phyloP scores from a whole-genome alignment of 2,329 filamentous ascomycete species.

The Fusarium drepaniforme region DNA sequence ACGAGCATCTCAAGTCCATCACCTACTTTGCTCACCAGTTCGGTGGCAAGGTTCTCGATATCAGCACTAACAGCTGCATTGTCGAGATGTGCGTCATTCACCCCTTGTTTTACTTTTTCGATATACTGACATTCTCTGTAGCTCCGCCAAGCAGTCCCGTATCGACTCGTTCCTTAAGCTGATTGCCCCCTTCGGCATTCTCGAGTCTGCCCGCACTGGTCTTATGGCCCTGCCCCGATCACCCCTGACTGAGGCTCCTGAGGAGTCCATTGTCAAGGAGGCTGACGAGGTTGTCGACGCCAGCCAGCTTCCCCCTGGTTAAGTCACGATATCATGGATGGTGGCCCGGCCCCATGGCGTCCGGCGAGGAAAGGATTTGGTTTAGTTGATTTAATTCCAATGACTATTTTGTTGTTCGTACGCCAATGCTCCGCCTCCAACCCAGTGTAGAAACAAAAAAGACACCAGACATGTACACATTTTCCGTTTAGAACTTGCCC shows the following conservation, averaged over 20 bases:
- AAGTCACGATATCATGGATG: constrained; percentile 46
- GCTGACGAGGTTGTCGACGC: constrained; percentile 95
- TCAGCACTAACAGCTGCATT: constrained; percentile 98
- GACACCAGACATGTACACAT: constrained; percentile 11
- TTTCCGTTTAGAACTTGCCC: constrained; percentile 71
- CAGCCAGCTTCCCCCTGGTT: constrained; percentile 93
- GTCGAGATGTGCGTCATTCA: constrained; percentile 84
- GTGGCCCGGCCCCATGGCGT: constrained; percentile 40
- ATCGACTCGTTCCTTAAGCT: constrained; percentile 99
- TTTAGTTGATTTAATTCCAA: constrained; percentile 44
- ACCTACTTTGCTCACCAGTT: constrained; percentile 98
- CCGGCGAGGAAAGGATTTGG: constrained; percentile 43
- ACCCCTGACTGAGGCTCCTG: constrained; percentile 81
- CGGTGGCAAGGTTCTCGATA: constrained; percentile 96
- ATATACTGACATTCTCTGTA: constrained; percentile 52
- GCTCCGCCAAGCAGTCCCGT: constrained; percentile 90
- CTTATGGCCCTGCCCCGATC: constrained; percentile 97
- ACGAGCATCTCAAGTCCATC: constrained; percentile 96
- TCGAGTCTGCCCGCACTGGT: constrained; percentile 95
- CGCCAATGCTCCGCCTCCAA: constrained; percentile 37
- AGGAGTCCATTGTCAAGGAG: constrained; percentile 81
- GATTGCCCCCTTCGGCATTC: constrained; percentile 91
- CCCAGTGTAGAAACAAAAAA: constrained; percentile 28
- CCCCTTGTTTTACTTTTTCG: background rate
- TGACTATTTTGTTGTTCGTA: constrained; percentile 44